phyloP scores from a whole-genome alignment of 2,329 filamentous ascomycete species.

The Colletotrichum falcatum region DNA sequence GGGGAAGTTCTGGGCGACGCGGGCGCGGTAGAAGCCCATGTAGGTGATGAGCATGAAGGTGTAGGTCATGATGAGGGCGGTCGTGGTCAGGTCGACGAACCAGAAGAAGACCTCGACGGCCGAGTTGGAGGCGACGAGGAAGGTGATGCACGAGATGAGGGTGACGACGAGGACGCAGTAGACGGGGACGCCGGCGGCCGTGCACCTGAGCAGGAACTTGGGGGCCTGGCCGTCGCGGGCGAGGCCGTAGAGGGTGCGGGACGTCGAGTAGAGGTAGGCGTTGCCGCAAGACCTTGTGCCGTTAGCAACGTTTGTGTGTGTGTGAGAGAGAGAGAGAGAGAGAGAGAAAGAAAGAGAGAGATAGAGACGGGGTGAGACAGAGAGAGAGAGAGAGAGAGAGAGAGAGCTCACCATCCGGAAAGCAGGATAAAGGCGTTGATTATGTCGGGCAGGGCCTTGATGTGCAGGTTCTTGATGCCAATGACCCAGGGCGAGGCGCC shows the following conservation, averaged over 20 bases:
- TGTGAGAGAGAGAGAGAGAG: no score
- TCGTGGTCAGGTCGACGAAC: conserved; percentile 66
- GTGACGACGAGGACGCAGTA: conserved; percentile 49
- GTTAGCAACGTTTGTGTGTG: background rate
- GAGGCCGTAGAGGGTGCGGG: conserved; percentile 63
- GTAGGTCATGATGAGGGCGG: conserved; percentile 71
- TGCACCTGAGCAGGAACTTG: conserved; percentile 54
- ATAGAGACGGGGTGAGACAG: no score
- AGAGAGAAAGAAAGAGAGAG: no score
- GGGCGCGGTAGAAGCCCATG: conserved; percentile 63
- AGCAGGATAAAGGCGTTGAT: conserved; percentile 62
- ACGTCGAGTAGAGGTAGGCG: conserved; percentile 64
- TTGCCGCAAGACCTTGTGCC: conserved; percentile 57
- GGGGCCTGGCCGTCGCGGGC: conserved; percentile 63
- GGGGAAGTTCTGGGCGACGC: conserved; percentile 63
- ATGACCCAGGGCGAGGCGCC: conserved; percentile 67
- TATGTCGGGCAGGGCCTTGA: conserved; percentile 65
- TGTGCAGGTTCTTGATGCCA: conserved; percentile 66
- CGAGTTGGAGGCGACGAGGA: conserved; percentile 53
- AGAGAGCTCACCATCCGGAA: conserved; percentile 42
- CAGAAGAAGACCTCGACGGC: conserved; percentile 56
- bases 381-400: no score
- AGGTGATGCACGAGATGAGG: conserved; percentile 51
- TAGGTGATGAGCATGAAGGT: conserved; percentile 58
- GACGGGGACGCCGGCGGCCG: conserved; percentile 59